These are phyloP conservation scores for Magnusiomyces sp. DNA, from an alignment of 1,139 yeast genomes.

Conservation along the genomic window DNA sequence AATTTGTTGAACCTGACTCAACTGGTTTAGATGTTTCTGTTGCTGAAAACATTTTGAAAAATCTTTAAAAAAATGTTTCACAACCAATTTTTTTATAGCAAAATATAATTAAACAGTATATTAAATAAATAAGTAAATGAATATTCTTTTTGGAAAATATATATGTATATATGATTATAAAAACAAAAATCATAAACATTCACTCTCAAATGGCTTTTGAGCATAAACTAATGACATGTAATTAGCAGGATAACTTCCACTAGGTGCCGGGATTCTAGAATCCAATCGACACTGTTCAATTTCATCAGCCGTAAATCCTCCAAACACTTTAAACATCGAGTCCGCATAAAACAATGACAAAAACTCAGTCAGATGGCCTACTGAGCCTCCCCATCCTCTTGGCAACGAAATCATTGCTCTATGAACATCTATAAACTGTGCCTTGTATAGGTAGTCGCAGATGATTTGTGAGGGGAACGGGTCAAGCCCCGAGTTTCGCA, in stretches of 20 bases:
- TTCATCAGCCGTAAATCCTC: constrained; percentile 23
- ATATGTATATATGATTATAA: not conserved
- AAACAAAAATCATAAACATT: not conserved
- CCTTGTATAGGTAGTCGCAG: constrained; percentile 22
- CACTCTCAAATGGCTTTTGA: not conserved
- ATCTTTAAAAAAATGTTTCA: constrained; percentile 12
- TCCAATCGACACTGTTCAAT: constrained; percentile 6
- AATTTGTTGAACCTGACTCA: constrained; percentile 75
- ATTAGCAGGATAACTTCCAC: constrained; percentile 3
- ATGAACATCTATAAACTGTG: constrained; percentile 29
- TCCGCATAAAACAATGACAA: constrained; percentile 25
- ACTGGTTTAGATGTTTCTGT: constrained; percentile 53
- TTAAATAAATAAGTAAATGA: not conserved
- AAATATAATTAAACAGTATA: too few species aligned
- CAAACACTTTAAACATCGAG: constrained; percentile 23
- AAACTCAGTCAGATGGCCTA: constrained; percentile 28
- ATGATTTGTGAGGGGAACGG: constrained; percentile 26
- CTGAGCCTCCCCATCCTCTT: constrained; percentile 30
- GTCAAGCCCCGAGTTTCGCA: constrained; percentile 27
- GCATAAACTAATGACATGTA: not conserved
- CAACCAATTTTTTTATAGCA: constrained; percentile 3
- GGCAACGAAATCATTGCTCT: constrained; percentile 26
- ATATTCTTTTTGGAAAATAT: not conserved
- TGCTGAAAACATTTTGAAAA: constrained; percentile 40
- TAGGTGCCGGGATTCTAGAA: constrained; percentile 15